These are phyloP conservation scores for Wickerhamiella musiphila DNA, from an alignment of 805 yeast genomes.

Conservation along the genomic window DNA sequence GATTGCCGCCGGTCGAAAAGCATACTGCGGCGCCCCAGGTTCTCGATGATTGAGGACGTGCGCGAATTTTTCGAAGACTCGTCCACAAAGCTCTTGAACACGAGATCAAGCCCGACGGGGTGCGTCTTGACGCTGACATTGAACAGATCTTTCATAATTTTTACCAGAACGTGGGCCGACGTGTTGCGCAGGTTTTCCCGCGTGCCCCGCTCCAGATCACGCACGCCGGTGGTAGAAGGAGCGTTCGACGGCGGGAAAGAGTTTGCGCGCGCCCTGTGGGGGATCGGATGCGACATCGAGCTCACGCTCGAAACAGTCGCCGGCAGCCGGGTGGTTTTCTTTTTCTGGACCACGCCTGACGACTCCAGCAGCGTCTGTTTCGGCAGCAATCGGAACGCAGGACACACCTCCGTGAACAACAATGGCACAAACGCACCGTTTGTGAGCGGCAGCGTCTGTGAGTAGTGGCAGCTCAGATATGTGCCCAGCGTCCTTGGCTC, in stretches of 20 bases:
- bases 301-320: constrained; percentile 4
- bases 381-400: constrained; percentile 38
- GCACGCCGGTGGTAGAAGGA: constrained; percentile 28
- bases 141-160: constrained; percentile 43
- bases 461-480: constrained; percentile 26
- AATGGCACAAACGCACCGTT: constrained; percentile 50
- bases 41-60: constrained; percentile 28
- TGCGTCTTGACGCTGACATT: constrained; percentile 42
- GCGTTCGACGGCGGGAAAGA: constrained; percentile 22
- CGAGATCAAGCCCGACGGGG: constrained; percentile 35
- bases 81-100: constrained; percentile 39
- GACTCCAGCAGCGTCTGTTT: constrained; percentile 33
- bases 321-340: constrained; percentile 5
- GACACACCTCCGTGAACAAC: constrained; percentile 39
- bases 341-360: constrained; percentile 27
- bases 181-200: constrained; percentile 20
- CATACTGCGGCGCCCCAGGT: constrained; percentile 22
- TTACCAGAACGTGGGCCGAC: constrained; percentile 32
- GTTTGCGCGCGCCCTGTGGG: constrained; percentile 15
- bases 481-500: constrained; percentile 45
- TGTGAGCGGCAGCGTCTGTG: constrained; percentile 38
- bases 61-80: constrained; percentile 22
- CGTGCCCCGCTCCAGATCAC: constrained; percentile 28
- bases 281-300: neutral
- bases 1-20: constrained; percentile 5